phyloP scores from a whole-genome alignment of 345 rosid genomes.

The Murraya paniculata region DNA sequence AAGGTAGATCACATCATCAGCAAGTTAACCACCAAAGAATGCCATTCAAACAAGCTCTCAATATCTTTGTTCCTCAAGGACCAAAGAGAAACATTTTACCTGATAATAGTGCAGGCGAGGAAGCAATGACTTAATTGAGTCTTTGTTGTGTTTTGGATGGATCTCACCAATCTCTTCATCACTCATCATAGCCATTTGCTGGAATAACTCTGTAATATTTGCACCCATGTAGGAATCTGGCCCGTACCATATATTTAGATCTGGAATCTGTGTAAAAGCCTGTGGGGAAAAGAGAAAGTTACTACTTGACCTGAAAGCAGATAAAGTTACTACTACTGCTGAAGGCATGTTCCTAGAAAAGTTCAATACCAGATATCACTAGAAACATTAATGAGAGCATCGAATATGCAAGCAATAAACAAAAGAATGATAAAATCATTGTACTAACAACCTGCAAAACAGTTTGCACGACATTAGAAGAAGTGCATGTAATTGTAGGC shows the following conservation, averaged over 20 bases:
- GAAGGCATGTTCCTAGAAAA: constrained; percentile 3
- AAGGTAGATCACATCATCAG: background rate
- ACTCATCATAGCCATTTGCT: constrained; percentile 84
- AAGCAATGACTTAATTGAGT: constrained; percentile 64
- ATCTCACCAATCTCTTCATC: constrained; percentile 80
- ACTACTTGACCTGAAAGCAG: background rate
- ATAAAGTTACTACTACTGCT: background rate
- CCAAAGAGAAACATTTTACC: constrained; percentile 39
- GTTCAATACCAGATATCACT: background rate
- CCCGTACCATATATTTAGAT: constrained; percentile 79
- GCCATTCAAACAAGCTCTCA: background rate
- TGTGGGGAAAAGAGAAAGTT: constrained; percentile 23
- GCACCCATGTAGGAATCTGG: constrained; percentile 99
- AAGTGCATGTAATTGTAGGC: constrained; percentile 96
- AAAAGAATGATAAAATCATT: background rate
- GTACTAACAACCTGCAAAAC: constrained; percentile 70
- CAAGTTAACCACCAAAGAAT: constrained; percentile 7
- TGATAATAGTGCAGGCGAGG: constrained; percentile 71
- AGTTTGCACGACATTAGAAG: constrained; percentile 93
- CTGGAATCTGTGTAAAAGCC: constrained; percentile 88
- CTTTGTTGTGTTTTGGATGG: constrained; percentile 66
- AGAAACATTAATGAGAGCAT: background rate
- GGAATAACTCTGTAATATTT: constrained; percentile 75
- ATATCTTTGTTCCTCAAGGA: background rate
- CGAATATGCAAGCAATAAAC: background rate